Base-by-base conservation (phyloP, 768 basidiomycete genomes). In the Chlorophyllum brunneum region DNA sequence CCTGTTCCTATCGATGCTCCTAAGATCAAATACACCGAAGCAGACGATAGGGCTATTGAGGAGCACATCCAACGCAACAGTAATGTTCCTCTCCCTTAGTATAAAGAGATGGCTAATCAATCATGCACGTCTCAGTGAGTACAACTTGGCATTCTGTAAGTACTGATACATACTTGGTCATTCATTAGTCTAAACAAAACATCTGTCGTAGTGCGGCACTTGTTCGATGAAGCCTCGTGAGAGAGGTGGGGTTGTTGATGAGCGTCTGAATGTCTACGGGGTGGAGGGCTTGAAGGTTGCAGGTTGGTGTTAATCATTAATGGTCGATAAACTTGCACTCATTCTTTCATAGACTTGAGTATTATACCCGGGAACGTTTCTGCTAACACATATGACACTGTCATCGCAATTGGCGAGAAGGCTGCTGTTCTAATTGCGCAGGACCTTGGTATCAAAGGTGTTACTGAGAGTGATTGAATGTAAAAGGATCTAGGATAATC, bases 221-320 rank as follows among this genome's bases (percentile, higher is more conserved):
- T 85, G 83, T 53, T 76, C 82, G 0, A 86, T 86, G 84, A 84
- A 85, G 61, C 73, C 81, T 3, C 73, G 76, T 18, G 71, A 77
- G 15, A 50, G 72, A 34, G 77, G 75, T 4, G 85, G 84, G 11
- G 85, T 86, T 3, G 80, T 88, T 7, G 82, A 88, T 58, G 47
- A 75, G 23, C 67, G 68, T n/a, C 64, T 87, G 34, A 81, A 81
- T 55, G 83, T 88, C 9, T 85, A 86, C 55, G 83, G 82, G 0
- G 71, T 80, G 0, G 56, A 68, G 56, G 74, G 74, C 23, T 67
- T 87, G 45, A 83, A 86, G 60, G 75, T 88, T 20, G 82, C 79
- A 38, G 39, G 39, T 40, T 36, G 20, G 66, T 57, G 11, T 11
- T 10, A n/a, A n/a, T 45, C 33, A 10, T 20, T 3, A 24, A 13